These are phyloP conservation scores for Nothophaeocryptopus gaeumannii DNA, from an alignment of 2,329 filamentous ascomycete genomes.

Conservation along the genomic window DNA sequence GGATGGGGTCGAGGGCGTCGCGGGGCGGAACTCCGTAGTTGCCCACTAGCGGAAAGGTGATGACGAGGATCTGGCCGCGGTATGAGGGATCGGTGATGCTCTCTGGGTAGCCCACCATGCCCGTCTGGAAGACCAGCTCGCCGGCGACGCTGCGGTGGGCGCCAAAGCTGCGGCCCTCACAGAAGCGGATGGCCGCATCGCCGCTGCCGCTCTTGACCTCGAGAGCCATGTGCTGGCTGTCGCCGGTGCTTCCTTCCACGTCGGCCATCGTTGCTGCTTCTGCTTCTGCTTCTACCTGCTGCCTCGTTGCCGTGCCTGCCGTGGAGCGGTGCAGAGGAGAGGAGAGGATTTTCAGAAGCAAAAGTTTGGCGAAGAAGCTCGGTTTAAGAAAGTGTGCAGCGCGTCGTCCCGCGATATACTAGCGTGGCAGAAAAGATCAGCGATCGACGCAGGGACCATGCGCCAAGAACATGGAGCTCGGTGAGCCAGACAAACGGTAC, in stretches of 20 bases:
- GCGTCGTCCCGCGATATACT: too few species aligned
- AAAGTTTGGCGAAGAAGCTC: too few species aligned
- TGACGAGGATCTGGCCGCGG: conserved; percentile 88
- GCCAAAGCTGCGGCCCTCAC: conserved; percentile 95
- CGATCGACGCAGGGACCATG: too few species aligned
- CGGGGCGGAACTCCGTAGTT: conserved; percentile 96
- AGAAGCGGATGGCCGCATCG: conserved; percentile 57
- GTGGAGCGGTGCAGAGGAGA: too few species aligned
- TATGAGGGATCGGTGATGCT: conserved; percentile 85
- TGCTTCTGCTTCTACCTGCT: conserved; percentile 10
- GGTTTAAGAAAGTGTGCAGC: too few species aligned
- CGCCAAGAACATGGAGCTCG: too few species aligned
- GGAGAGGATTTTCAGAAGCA: too few species aligned
- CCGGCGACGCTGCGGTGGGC: conserved; percentile 90
- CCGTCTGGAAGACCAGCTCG: conserved; percentile 98
- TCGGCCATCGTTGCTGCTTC: conserved; percentile 27
- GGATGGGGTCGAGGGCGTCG: conserved; percentile 77
- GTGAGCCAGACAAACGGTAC: too few species aligned
- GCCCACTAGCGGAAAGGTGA: conserved; percentile 91
- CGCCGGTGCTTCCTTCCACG: conserved; percentile 25
- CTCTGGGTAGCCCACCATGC: conserved; percentile 98
- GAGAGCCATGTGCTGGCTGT: conserved; percentile 60
- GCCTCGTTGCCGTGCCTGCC: too few species aligned
- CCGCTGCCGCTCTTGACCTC: conserved; percentile 96
- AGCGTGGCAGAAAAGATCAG: too few species aligned